phyloP scores from a whole-genome alignment of 148 eudicot genomes.

The Rhododendron griersonianum region DNA sequence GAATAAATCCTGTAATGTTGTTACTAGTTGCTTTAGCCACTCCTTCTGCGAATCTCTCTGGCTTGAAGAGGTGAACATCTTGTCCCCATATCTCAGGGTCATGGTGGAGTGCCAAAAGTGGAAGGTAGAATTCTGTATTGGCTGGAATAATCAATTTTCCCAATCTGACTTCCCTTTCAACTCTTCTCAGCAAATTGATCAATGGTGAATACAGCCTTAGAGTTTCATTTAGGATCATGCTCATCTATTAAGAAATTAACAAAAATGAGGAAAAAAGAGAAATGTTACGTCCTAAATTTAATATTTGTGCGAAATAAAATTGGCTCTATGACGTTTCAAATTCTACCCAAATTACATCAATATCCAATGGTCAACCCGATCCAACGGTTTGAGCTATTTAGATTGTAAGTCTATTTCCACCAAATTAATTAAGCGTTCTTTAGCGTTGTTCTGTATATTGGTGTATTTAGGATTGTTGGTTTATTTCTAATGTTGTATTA shows the following conservation, averaged over 20 bases:
- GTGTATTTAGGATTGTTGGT: too few relatives aligned
- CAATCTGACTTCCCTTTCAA: neutral
- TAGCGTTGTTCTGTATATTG: too few relatives aligned
- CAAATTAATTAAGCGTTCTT: too few relatives aligned
- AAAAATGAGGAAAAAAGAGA: neutral
- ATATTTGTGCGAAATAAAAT: neutral
- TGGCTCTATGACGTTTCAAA: too few relatives aligned
- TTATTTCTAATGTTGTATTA: too few relatives aligned
- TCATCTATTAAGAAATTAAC: neutral
- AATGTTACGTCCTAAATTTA: neutral
- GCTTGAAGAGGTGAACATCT: constrained; percentile 9
- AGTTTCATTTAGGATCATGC: constrained; percentile 10
- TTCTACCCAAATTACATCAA: too few relatives aligned
- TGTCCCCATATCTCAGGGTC: constrained; percentile 6
- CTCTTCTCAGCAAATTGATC: neutral
- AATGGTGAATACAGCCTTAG: neutral
- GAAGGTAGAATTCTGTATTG: neutral
- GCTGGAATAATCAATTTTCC: neutral
- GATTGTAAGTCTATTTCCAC: too few relatives aligned
- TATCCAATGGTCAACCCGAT: too few relatives aligned
- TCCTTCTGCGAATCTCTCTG: constrained; percentile 7
- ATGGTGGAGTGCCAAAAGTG: neutral
- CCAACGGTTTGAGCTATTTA: too few relatives aligned
- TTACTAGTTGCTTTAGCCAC: constrained; percentile 2
- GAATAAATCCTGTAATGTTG: neutral